These are phyloP conservation scores for Tuber umbilicatum DNA, from an alignment of 495 filamentous ascomycete species.

Conservation along the genomic window DNA sequence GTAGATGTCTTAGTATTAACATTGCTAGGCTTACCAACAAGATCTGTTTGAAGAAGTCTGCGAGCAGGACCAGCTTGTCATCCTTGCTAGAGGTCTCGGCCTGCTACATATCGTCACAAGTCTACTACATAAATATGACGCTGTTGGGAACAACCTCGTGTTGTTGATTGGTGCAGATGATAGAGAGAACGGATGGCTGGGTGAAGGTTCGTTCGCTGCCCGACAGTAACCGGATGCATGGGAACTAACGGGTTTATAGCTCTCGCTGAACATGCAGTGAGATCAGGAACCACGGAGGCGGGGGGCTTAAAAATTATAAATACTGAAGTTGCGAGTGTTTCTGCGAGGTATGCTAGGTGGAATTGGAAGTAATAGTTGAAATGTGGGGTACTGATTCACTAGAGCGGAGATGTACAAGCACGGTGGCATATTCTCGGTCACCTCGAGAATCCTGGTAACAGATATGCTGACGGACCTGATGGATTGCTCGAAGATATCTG, in stretches of 20 bases:
- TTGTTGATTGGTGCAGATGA: conserved; percentile 86
- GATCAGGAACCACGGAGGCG: conserved; percentile 68
- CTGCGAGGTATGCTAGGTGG: conserved; percentile 50
- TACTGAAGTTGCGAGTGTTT: conserved; percentile 84
- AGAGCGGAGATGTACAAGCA: conserved; percentile 83
- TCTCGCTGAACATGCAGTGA: conserved; percentile 84
- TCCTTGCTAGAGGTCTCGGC: conserved; percentile 85
- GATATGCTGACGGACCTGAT: conserved; percentile 78
- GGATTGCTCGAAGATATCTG: conserved; percentile 77
- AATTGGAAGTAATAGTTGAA: conserved; percentile 14
- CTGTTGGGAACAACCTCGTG: conserved; percentile 85
- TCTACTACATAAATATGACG: conserved; percentile 92
- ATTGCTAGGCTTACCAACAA: conserved; percentile 66
- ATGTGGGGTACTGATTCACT: conserved; percentile 11
- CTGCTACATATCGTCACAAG: conserved; percentile 86
- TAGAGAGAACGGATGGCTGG: conserved; percentile 88
- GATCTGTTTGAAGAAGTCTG: conserved; percentile 86
- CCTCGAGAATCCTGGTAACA: conserved; percentile 87
- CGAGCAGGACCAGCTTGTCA: conserved; percentile 83
- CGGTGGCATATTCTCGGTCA: conserved; percentile 93
- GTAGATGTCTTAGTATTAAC: conserved; percentile 12
- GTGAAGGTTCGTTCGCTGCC: conserved; percentile 53
- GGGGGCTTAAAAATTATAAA: conserved; percentile 86
- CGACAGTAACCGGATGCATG: background rate
- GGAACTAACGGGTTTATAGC: conserved; percentile 45